Base-by-base conservation (phyloP, 345 rosid species). In the Physaria fendleri region DNA sequence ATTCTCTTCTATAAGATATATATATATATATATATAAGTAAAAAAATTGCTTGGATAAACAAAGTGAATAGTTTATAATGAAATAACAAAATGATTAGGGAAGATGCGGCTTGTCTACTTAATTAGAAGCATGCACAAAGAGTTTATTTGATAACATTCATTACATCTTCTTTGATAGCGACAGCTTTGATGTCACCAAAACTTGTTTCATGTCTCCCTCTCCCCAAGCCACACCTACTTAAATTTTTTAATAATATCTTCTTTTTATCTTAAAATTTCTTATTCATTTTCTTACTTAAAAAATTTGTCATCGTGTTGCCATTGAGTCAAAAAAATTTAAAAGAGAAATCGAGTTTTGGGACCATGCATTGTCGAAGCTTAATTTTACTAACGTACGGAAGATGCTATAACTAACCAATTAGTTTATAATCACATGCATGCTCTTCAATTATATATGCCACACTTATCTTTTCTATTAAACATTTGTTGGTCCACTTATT, bases 351-450 rank as follows among this genome's bases (percentile, higher is more conserved):
- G 6, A 60, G 42, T n/a, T n/a, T n/a, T n/a, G 57, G 74, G 69
- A 30, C 74, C 68, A 55, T n/a, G n/a, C n/a, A n/a, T 55, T 12
- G 21, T 14, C 18, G 61, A 44, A 62, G 59, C 38, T 54, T 38
- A n/a, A n/a, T n/a, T n/a, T n/a, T n/a, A 56, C 8, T 62, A 47
- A 62, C 63, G 74, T 62, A 69, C 74, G 74, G 64, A 69, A 69
- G 74, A 69, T 69, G 74, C 74, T 62, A 69, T 17, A 12, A 22
- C 69, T 62, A 62, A 69, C 74, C 74, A 69, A 69, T 69, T 54
- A 69, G 58, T 69, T 24, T 47, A 38, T 69, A 62, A 46, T 54
- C 74, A 69, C 74, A 55, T 69, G 74, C 73, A 50, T 41, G 25
- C 66, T 18, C 45, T 67, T 58, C 65, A 58, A 67, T 59, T 17